Evolutionary conservation across 2,329 filamentous ascomycete genomes (phyloP), one percentile per base, ranked within the genome.

Genomic region (Stagonosporopsis vannaccii): DNA sequence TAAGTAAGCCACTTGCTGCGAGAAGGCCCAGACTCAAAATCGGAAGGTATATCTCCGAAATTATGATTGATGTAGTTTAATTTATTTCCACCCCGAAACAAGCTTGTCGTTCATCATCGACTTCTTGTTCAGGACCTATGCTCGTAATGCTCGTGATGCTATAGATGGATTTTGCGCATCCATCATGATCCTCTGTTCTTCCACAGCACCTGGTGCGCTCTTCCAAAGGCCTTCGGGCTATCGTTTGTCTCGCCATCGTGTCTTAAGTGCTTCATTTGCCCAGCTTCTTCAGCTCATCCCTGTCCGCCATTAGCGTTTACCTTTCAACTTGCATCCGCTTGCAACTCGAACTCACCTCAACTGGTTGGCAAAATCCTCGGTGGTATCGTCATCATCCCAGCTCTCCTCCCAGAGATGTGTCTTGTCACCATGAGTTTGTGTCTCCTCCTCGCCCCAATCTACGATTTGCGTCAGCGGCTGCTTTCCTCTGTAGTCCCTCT

Each of bases 301-400:
- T 93, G 28, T 22, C 56, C 15, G 17, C 9, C 17, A 37, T 58
- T 48, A 69, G 54, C 51, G 12, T 23, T 17, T n/a, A 20, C 20
- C 25, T 19, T 17, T 23, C 13, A 17, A 8, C 13, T 28, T 11
- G 6, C 23, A 17, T 7, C 26, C 12, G 25, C 26, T 13, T 13
- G 26, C 17, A 4, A 42, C 25, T 11, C 9, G 5, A 12, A 43
- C 89, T 66, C 78, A 97, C 94, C 92, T 96, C 73, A 99, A 81
- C 82, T 98, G 94, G 71, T 90, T 86, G 12, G 92, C 95, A 77
- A 99, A 99, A 73, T 99, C 95, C 75, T 99, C 95, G 70, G 85
- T 95, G 65, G 92, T 95, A 79, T 98, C 95, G 76, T 98, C 94
- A 73, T 99, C 95, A 74, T 99, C 95, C 95, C 95, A 99, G 83